Conservation (phyloP, 305 asterid genomes). For the Fraxinus platypoda region DNA sequence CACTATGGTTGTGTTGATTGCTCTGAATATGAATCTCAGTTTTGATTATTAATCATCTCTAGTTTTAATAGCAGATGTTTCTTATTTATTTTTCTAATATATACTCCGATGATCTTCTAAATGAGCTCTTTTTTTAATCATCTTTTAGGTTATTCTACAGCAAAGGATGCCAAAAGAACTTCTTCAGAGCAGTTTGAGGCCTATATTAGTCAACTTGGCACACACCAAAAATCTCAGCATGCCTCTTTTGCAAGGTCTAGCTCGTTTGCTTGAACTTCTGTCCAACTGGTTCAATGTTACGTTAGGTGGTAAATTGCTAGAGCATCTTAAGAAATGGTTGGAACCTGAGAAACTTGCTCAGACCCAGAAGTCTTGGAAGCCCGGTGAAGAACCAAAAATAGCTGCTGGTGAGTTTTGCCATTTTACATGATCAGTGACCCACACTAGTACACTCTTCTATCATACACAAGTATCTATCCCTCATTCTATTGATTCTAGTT, state of each 20-base stretch:
- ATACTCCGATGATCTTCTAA: conserved; percentile 9
- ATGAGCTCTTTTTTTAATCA: conserved; percentile 10
- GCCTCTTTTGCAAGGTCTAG: conserved; percentile 99
- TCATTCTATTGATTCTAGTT: conserved; percentile 18
- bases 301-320: conserved; percentile 95
- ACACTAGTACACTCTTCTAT: background rate
- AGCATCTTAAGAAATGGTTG: conserved; percentile 98
- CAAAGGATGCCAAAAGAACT: conserved; percentile 99
- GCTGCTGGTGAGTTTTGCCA: conserved; percentile 81
- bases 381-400: conserved; percentile 99
- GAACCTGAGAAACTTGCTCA: conserved; percentile 97
- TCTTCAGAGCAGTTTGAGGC: conserved; percentile 98
- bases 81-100: background rate
- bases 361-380: conserved; percentile 96
- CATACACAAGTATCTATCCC: conserved; percentile 5
- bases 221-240: conserved; percentile 98
- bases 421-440: conserved; percentile 23
- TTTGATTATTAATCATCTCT: background rate
- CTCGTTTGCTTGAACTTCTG: conserved; percentile 94
- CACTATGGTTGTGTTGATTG: conserved; percentile 1
- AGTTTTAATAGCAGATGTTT: background rate
- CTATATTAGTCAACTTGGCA: conserved; percentile 93
- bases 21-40: conserved; percentile 12
- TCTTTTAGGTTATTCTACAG: conserved; percentile 84
- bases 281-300: conserved; percentile 99